These are phyloP conservation scores for Epithemia pelagica DNA, from an alignment of 108 stramenopile genomes.

Conservation along the genomic window DNA sequence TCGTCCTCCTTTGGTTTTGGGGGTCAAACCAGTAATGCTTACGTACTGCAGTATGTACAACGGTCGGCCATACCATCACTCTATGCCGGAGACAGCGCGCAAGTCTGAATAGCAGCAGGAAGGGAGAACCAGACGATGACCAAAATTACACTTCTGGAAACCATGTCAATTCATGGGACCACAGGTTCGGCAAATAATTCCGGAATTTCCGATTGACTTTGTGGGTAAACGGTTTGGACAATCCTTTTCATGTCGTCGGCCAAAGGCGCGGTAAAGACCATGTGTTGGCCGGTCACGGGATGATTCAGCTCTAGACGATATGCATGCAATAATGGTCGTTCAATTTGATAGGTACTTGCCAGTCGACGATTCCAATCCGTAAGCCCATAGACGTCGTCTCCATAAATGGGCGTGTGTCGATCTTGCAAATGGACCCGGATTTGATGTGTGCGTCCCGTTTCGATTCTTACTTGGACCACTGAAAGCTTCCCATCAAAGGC, in stretches of 20 bases:
- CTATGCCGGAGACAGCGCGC: constrained; percentile 17
- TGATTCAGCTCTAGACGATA: constrained; percentile 75
- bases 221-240: constrained; percentile 65
- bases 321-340: constrained; percentile 89
- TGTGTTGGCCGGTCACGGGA: constrained; percentile 76
- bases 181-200: constrained; percentile 23
- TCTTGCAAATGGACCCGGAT: constrained; percentile 87
- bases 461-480: constrained; percentile 83
- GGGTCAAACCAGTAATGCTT: constrained; percentile 63
- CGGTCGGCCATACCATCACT: constrained; percentile 47
- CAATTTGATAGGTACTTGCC: constrained; percentile 58
- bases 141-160: no score
- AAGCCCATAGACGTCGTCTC: constrained; percentile 92
- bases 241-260: constrained; percentile 77
- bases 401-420: constrained; percentile 91
- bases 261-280: constrained; percentile 79
- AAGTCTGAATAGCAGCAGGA: no score
- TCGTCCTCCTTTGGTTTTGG: constrained; percentile 55
- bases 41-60: constrained; percentile 76
- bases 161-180: no score
- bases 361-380: constrained; percentile 84
- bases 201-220: constrained; percentile 27
- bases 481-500: constrained; percentile 89
- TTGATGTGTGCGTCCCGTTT: constrained; percentile 95
- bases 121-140: no score